Percentiles rank a stretch among this genome's conserved stretches.
Conservation (phyloP, 1,284 basidiomycete species). For the Mycena sp. region DNA sequence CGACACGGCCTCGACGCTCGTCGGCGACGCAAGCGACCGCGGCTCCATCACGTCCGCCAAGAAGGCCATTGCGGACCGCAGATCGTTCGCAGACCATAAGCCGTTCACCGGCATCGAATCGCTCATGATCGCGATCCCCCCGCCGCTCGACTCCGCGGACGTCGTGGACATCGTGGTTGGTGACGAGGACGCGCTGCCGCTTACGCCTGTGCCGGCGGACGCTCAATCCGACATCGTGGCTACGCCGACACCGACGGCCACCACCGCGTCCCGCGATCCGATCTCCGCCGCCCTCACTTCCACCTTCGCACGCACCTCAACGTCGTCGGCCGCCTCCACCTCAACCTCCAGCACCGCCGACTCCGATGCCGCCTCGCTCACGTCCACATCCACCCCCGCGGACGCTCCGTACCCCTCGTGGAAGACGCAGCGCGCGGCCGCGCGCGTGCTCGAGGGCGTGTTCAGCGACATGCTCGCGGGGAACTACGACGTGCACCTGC, state of each 20-base stretch:
- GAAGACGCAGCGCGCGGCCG: slow-evolving; percentile 7
- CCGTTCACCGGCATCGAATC: slow-evolving; percentile 29
- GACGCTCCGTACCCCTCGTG: slow-evolving; percentile 9
- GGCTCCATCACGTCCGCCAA: slow-evolving; percentile 21
- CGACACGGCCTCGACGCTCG: slow-evolving; percentile 31
- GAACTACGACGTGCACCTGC: slow-evolving; percentile 58
- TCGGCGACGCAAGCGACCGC: slow-evolving; percentile 27
- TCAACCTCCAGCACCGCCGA: background rate
- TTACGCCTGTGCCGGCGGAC: slow-evolving; percentile 10
- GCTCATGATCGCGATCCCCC: slow-evolving; percentile 26
- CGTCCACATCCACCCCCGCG: background rate
- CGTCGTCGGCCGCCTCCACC: slow-evolving; percentile 4
- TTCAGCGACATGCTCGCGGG: slow-evolving; percentile 18
- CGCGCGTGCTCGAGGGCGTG: slow-evolving; percentile 25
- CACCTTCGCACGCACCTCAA: background rate
- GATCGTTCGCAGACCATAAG: slow-evolving; percentile 8
- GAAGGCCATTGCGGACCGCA: slow-evolving; percentile 1
- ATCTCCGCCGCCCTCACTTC: background rate
- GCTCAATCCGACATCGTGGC: background rate
- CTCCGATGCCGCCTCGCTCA: background rate
- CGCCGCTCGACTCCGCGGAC: slow-evolving; percentile 9
- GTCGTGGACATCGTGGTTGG: slow-evolving; percentile 3
- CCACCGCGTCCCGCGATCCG: background rate
- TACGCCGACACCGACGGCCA: background rate
- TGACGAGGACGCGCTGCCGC: slow-evolving; percentile 1